phyloP scores from a whole-genome alignment of 345 rosid species.

The Sisymbrium altissimum region DNA sequence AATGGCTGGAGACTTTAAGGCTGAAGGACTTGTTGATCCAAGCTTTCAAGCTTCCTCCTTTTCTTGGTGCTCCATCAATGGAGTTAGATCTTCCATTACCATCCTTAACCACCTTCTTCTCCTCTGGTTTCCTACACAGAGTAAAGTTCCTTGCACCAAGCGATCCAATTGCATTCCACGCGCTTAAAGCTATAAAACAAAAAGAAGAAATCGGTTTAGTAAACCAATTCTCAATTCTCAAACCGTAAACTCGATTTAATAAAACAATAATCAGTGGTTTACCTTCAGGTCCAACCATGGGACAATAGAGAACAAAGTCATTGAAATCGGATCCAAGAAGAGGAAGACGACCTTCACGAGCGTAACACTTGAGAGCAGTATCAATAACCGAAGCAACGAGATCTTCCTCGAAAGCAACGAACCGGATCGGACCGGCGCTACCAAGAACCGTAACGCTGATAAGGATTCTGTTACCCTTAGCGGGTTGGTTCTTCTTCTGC shows the following conservation, averaged over 20 bases:
- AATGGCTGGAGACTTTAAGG: constrained; percentile 70
- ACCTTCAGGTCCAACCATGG: constrained; percentile 65
- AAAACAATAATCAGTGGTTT: not conserved
- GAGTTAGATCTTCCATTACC: constrained; percentile 33
- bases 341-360: constrained; percentile 99
- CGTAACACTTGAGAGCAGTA: constrained; percentile 73
- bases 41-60: constrained; percentile 75
- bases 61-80: constrained; percentile 34
- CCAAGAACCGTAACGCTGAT: constrained; percentile 83
- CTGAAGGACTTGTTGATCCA: constrained; percentile 90
- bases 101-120: constrained; percentile 32
- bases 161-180: constrained; percentile 84
- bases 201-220: not conserved
- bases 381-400: constrained; percentile 75
- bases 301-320: constrained; percentile 74
- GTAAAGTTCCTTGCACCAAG: constrained; percentile 73
- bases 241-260: too few species aligned
- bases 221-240: not conserved
- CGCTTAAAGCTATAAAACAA: constrained; percentile 53
- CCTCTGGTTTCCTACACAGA: constrained; percentile 79
- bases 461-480: constrained; percentile 68
- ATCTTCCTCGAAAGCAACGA: constrained; percentile 75
- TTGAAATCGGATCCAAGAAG: constrained; percentile 76
- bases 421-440: constrained; percentile 95
- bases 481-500: constrained; percentile 71